Base-by-base conservation (phyloP, 331 rosid species). In the Rhamnella rubrinervis region DNA sequence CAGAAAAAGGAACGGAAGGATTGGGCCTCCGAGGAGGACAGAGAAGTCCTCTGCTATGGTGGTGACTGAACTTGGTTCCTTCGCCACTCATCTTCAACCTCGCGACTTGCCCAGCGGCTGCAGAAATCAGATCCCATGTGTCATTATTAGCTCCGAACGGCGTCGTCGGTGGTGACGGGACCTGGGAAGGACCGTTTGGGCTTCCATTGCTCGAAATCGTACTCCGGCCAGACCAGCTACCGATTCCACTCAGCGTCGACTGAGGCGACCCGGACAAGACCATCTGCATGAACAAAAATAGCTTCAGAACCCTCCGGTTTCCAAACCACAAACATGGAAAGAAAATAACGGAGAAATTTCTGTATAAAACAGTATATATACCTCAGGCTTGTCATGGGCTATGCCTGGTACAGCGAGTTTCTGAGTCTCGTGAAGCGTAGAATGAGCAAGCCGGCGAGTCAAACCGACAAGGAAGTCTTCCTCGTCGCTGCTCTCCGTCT, bases 21-120 rank as follows among this genome's bases (percentile, higher is more conserved):
- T 59, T 69, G 8, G 77, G 71, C 16, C 17, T 51, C 2, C 61
- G 63, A 41, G 67, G 55, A 60, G 78, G 68, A 25, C 61, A 63
- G n/a, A 82, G 60, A 38, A 76, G 59, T 5, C 82, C 82, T 12
- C 75, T 67, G 23, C 49, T 55, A 15, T 66, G 63, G 47, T 15
- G 26, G 52, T 72, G 61, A 9, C 56, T 8, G 61, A 47, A 70
- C 23, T 65, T 75, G 55, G 67, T 23, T 6, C 66, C 75, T 0
- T 77, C 83, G 1, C 28, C 55, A 39, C 57, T 71, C 64, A 86
- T 73, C 71, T 90, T 90, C 70, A 88, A 44, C 82, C 93, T 86
- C 11, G 97, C 97, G 0, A 92, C 96, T 74, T 92, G 84, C 0
- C 87, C 91, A 1, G 93, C 96, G 0, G 91, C 96, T 0, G 86